phyloP scores from a whole-genome alignment of 2,329 filamentous ascomycete species.

The Dryadomyces quercus-mongolicae region DNA sequence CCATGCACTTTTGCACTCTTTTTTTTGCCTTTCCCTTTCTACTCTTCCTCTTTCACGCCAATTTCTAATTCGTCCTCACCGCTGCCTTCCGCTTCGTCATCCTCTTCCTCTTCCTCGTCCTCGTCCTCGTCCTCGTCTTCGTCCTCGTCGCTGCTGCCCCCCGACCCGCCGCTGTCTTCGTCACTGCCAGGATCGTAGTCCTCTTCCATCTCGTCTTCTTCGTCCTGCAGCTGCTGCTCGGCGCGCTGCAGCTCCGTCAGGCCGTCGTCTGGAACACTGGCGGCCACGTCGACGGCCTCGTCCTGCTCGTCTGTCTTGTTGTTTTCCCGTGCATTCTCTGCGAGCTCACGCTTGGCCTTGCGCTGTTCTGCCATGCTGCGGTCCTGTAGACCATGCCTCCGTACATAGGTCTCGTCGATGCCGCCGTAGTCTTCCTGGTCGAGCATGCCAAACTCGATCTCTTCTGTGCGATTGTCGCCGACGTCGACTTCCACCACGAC shows the following conservation, averaged over 20 bases:
- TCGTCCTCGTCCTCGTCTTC: constrained; percentile 35
- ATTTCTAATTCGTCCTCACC: neutral
- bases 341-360: constrained; percentile 50
- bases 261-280: constrained; percentile 21
- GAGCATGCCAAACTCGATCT: constrained; percentile 57
- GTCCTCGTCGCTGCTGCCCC: constrained; percentile 36
- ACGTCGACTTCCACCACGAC: constrained; percentile 49
- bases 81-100: neutral
- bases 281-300: constrained; percentile 22
- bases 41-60: neutral
- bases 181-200: constrained; percentile 54
- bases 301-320: constrained; percentile 23
- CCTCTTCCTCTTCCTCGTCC: constrained; percentile 16
- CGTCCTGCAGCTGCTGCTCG: constrained; percentile 40
- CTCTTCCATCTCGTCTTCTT: constrained; percentile 53
- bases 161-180: constrained; percentile 45
- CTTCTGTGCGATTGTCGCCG: constrained; percentile 35
- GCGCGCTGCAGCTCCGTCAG: constrained; percentile 36
- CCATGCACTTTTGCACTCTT: neutral
- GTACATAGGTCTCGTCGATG: constrained; percentile 51
- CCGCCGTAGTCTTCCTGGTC: constrained; percentile 55
- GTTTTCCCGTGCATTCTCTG: constrained; percentile 41
- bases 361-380: constrained; percentile 57
- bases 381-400: constrained; percentile 49
- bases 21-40: neutral